Evolutionary conservation across 1,284 basidiomycete species (phyloP), one percentile per base, ranked within the genome.

Genomic region (Phaffia rhodozyma): DNA sequence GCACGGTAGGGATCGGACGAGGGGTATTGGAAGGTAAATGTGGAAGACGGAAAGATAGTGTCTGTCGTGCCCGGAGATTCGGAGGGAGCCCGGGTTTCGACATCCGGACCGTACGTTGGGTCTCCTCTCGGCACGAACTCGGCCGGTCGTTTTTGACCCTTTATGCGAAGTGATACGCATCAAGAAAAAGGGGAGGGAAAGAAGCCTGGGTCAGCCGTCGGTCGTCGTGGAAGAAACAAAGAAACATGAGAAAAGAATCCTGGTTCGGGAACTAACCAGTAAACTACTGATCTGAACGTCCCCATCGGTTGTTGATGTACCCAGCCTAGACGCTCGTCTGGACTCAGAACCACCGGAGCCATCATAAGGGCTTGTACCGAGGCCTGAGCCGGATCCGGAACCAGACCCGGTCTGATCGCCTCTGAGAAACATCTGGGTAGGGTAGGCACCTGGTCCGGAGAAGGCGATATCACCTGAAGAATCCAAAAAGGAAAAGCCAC

Each of bases 31-130:
- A 72, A 76, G 58, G 83, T 83, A 77, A 91, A 92, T 68, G 85
- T 88, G 78, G 91, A 91, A 3, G 83, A 82, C 3, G 88, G 87
- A 78, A 91, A 91, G 23, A 50, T 29, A 9, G n/a, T 7, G 3
- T 32, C 55, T 21, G 34, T 25, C 30, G 29, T 38, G n/a, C 27
- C 58, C 21, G 34, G 25, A 54, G 20, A 23, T 38, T 43, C 34
- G 51, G n/a, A 47, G 2, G 47, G 55, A 16, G 25, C 1, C 21
- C 58, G 48, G 0, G 32, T 27, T 32, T 60, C 51, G 47, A 58
- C n/a, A 20, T 66, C 64, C 27, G 59, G 29, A 9, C 55, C 23
- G 32, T 66, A 66, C 21, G 50, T 49, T 20, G 64, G 60, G 20
- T 66, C 64, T 34, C 60, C 60, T 25, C 43, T 56, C 4, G 64